phyloP scores from a whole-genome alignment of 805 yeast species.

The Starmera caribaea region DNA sequence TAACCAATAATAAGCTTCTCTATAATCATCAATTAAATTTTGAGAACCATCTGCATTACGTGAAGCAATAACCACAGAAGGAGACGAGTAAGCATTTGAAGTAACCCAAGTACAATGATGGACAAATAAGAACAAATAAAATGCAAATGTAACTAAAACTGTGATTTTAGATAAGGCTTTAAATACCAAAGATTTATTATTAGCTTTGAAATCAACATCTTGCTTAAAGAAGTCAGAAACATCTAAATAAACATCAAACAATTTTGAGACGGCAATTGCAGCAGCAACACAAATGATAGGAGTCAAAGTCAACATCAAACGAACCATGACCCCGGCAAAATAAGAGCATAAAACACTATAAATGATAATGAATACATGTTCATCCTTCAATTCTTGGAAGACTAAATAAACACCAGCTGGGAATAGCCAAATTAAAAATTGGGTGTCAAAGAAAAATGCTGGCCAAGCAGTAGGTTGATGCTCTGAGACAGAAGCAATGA shows the following conservation, averaged over 20 bases:
- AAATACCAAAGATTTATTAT: slow-evolving; percentile 4
- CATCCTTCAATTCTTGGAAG: slow-evolving; percentile 83
- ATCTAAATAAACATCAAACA: slow-evolving; percentile 76
- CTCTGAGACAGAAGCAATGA: slow-evolving; percentile 97
- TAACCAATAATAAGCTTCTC: slow-evolving; percentile 98
- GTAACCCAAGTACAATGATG: slow-evolving; percentile 97
- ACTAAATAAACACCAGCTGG: slow-evolving; percentile 93
- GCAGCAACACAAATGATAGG: slow-evolving; percentile 93
- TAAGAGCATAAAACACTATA: slow-evolving; percentile 91
- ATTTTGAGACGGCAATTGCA: slow-evolving; percentile 77
- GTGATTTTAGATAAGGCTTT: slow-evolving; percentile 46
- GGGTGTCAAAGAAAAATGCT: slow-evolving; percentile 89
- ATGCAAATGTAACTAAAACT: slow-evolving; percentile 59
- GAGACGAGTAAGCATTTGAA: slow-evolving; percentile 90
- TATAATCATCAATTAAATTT: slow-evolving; percentile 84
- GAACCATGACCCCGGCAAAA: slow-evolving; percentile 98
- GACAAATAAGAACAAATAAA: slow-evolving; percentile 74
- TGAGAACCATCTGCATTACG: slow-evolving; percentile 77
- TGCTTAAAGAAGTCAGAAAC: slow-evolving; percentile 29
- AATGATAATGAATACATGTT: slow-evolving; percentile 86
- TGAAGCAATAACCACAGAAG: slow-evolving; percentile 91
- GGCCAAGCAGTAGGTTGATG: slow-evolving; percentile 99
- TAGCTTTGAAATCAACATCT: slow-evolving; percentile 12
- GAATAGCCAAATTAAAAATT: slow-evolving; percentile 92
- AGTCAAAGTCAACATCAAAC: slow-evolving; percentile 93